Conservation (phyloP, 768 basidiomycete genomes). For the Mycena kentingensis region DNA sequence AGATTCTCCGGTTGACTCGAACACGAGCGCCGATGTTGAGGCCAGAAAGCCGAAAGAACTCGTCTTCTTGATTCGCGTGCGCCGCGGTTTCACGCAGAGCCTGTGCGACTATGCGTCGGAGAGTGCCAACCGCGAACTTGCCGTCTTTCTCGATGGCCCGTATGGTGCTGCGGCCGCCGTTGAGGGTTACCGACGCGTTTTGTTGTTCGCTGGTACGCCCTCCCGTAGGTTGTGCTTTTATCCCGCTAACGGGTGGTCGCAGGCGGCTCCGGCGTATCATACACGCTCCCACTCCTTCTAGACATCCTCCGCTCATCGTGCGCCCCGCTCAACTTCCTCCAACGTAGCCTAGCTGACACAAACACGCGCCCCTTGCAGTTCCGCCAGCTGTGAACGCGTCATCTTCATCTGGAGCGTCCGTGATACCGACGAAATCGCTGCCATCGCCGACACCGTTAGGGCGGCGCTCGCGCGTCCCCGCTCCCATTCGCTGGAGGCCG, state of each 20-base stretch:
- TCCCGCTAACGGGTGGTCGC: too few species aligned
- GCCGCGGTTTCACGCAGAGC: constrained; percentile 60
- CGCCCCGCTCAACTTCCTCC: neutral
- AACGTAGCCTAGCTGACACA: neutral
- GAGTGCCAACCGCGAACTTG: constrained; percentile 26
- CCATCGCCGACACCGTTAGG: constrained; percentile 32
- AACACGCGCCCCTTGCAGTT: too few species aligned
- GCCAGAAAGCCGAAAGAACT: constrained; percentile 41
- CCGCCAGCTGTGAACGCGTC: constrained; percentile 24
- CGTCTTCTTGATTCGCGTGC: constrained; percentile 59
- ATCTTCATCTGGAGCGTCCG: constrained; percentile 48
- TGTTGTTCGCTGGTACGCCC: neutral
- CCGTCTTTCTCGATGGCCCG: constrained; percentile 61
- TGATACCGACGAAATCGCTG: constrained; percentile 33
- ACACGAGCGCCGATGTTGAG: neutral
- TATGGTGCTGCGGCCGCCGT: constrained; percentile 50
- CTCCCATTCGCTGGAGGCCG: constrained; percentile 6
- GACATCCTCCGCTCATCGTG: constrained; percentile 43
- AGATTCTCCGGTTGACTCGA: neutral
- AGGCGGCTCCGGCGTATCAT: constrained; percentile 54
- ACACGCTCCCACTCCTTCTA: constrained; percentile 46
- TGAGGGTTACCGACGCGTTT: constrained; percentile 17
- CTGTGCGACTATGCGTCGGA: constrained; percentile 37
- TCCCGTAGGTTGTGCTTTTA: neutral
- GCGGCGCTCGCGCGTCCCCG: constrained; percentile 9